Base-by-base conservation (phyloP, 257 asterid species). In the Jasminum sambac region DNA sequence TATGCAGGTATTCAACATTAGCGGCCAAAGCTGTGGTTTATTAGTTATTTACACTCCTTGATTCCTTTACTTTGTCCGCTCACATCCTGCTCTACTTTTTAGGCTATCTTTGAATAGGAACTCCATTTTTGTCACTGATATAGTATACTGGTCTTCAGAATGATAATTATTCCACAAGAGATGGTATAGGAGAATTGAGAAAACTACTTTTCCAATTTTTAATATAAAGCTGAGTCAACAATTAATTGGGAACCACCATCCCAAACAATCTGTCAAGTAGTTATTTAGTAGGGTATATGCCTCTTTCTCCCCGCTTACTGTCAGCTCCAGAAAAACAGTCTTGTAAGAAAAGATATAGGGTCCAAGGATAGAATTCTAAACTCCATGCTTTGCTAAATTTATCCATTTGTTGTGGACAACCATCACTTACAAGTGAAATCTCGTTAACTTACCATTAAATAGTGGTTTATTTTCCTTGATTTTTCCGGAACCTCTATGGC, bases 1-100 rank as follows among this genome's bases (percentile, higher is more conserved):
- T 74, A 93, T 89, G 75, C 91, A 81, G 99, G 98, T 91, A 80
- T 65, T 13, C 62, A 52, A 24, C 50, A 30, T 26, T 26, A 16
- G 40, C 39, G 55, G 67, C 73, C 69, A 8, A 25, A 42, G 71
- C 34, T 61, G 21, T 37, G 64, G 50, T 41, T 58, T 16, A 3
- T 66, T 48, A 71, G 43, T 36, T 66, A 36, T 30, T 76, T 37
- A 38, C 24, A 24, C 36, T 7, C 19, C 40, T 12, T 58, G 48
- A 23, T 62, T 68, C 40, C 67, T 41, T 36, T 50, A 34, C 55
- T 42, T 64, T 17, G 14, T 38, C 60, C 57, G 21, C 64, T 39
- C 67, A 65, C 63, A 38, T 13, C 38, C 19, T 69, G 44, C 58
- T 78, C 42, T 73, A 60, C 57, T 67, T 34, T 50, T 50, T 1